A percentile compares a stretch with the other conserved stretches of the same genome.
These are phyloP conservation scores for Cerioporus squamosus DNA, from an alignment of 1,284 basidiomycete species.

Conservation along the genomic window DNA sequence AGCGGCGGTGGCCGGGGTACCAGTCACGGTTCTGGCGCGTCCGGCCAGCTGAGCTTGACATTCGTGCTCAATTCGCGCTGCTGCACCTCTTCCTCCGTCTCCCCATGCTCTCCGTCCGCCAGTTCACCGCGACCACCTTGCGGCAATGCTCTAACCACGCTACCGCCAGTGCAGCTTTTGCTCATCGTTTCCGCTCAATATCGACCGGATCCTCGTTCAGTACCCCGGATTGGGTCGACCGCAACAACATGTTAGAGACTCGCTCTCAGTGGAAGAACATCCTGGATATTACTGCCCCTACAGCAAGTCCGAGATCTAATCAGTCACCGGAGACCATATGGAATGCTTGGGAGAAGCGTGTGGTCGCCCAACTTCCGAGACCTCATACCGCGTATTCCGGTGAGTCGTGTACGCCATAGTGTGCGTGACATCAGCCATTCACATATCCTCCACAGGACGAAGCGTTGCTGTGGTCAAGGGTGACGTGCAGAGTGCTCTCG, in stretches of 20 bases:
- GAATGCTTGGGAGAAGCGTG: slow-evolving; percentile 15
- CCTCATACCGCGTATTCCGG: slow-evolving; percentile 31
- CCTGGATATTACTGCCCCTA: too few species aligned
- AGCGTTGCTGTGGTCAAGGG: slow-evolving; percentile 46
- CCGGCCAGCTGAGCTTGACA: too few species aligned
- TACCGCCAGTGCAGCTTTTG: not conserved
- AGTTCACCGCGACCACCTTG: not conserved
- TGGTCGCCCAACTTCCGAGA: slow-evolving; percentile 15
- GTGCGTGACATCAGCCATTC: not conserved
- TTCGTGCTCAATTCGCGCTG: too few species aligned
- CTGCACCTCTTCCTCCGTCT: not conserved
- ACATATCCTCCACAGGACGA: slow-evolving; percentile 45
- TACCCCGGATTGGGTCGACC: not conserved
- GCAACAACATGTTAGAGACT: not conserved
- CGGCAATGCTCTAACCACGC: slow-evolving; percentile 7
- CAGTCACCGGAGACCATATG: slow-evolving; percentile 23
- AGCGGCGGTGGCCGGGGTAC: slow-evolving; percentile 12
- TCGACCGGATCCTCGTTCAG: not conserved
- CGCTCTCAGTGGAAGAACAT: too few species aligned
- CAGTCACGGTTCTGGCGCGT: not conserved
- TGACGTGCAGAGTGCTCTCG: slow-evolving; percentile 48
- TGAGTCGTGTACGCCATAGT: slow-evolving; percentile 12
- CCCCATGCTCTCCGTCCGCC: slow-evolving; percentile 13
- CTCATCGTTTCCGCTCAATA: not conserved
- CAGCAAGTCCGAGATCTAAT: not conserved